phyloP scores from a whole-genome alignment of 306 rosid genomes.

The Cucumis hystrix region DNA sequence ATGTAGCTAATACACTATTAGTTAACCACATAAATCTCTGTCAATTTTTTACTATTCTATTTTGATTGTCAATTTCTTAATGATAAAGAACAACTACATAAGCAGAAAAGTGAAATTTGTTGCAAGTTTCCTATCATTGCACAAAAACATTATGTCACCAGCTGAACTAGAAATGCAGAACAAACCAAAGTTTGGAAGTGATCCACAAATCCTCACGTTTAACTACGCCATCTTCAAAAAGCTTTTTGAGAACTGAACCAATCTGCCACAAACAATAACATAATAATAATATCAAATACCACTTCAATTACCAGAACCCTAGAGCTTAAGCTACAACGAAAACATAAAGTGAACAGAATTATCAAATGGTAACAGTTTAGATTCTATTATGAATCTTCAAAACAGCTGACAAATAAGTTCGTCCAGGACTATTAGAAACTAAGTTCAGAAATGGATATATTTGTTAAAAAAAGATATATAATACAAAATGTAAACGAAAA shows the following conservation, averaged over 20 bases:
- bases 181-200: constrained; percentile 80
- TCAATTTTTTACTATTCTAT: too few relatives aligned
- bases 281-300: not conserved
- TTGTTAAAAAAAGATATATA: not conserved
- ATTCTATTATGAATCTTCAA: not conserved
- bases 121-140: not conserved
- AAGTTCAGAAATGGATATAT: not conserved
- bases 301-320: not conserved
- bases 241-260: constrained; percentile 47
- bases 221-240: constrained; percentile 58
- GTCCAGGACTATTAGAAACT: not conserved
- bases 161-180: not conserved
- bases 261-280: constrained; percentile 25
- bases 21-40: too few relatives aligned
- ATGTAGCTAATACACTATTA: too few relatives aligned
- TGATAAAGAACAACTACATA: too few relatives aligned
- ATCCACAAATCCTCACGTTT: constrained; percentile 85
- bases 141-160: not conserved
- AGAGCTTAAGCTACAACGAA: not conserved
- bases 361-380: not conserved
- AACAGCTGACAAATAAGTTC: not conserved
- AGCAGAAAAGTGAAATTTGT: not conserved
- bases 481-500: not conserved
- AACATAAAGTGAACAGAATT: not conserved
- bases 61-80: too few relatives aligned